phyloP scores from a whole-genome alignment of 1,284 basidiomycete genomes.

The Cryptococcus floricola region DNA sequence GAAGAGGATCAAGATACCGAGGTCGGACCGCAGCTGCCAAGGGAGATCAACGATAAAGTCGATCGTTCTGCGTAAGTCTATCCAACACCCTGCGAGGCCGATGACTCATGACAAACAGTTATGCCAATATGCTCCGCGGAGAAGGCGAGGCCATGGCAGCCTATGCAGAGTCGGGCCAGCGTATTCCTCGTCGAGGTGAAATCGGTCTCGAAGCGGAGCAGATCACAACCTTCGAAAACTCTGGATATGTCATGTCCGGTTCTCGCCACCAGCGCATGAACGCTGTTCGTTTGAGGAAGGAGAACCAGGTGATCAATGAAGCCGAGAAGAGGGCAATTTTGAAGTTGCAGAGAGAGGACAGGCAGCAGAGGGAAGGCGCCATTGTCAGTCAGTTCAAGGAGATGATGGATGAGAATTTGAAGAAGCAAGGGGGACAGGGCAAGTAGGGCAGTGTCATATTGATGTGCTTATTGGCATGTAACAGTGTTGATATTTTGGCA shows the following conservation, averaged over 20 bases:
- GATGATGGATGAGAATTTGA: constrained; percentile 66
- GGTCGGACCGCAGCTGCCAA: constrained; percentile 59
- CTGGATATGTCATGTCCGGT: constrained; percentile 98
- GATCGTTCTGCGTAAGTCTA: constrained; percentile 54
- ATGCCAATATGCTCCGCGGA: constrained; percentile 82
- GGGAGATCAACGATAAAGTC: constrained; percentile 57
- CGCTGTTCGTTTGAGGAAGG: constrained; percentile 91
- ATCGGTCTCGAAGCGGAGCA: constrained; percentile 84
- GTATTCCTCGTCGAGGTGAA: constrained; percentile 97
- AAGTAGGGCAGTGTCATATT: background rate
- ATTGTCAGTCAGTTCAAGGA: constrained; percentile 65
- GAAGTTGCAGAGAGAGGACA: constrained; percentile 89
- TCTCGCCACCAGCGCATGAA: constrained; percentile 91
- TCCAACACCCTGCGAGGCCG: background rate
- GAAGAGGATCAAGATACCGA: constrained; percentile 60
- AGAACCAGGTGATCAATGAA: constrained; percentile 96
- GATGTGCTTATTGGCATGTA: background rate
- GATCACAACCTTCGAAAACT: constrained; percentile 79
- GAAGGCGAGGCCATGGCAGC: constrained; percentile 97
- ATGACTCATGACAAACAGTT: constrained; percentile 31
- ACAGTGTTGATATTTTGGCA: no score
- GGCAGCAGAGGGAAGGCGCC: constrained; percentile 73
- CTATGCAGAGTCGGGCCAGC: constrained; percentile 81
- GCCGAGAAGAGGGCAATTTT: constrained; percentile 94
- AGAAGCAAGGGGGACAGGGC: constrained; percentile 10